These are phyloP conservation scores for Blastocystis sp. DNA, from an alignment of 352 stramenopile species.

Conservation along the genomic window DNA sequence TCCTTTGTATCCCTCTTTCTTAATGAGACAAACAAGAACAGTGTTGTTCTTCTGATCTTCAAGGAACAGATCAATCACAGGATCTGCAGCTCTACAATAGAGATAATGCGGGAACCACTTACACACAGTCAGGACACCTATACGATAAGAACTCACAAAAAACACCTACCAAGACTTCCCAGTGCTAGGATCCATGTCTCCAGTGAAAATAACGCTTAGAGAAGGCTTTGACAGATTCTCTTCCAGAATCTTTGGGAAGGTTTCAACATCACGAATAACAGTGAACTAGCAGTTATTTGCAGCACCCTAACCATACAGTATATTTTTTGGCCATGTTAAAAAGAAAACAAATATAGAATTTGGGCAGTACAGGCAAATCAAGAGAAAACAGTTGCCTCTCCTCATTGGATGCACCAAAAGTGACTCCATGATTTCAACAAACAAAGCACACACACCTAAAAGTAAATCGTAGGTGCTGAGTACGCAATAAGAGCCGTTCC, in stretches of 20 bases:
- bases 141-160: background rate
- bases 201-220: conserved; percentile 54
- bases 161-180: conserved; percentile 47
- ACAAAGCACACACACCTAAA: background rate
- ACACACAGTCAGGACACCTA: conserved; percentile 60
- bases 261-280: conserved; percentile 55
- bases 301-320: background rate
- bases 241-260: conserved; percentile 45
- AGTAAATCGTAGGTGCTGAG: background rate
- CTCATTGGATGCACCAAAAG: conserved; percentile 31
- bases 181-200: conserved; percentile 51
- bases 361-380: background rate
- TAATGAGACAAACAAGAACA: conserved; percentile 42
- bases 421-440: background rate
- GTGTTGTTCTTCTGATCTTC: conserved; percentile 60
- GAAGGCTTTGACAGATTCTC: conserved; percentile 32
- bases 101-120: background rate
- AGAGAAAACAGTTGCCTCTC: background rate
- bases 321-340: conserved; percentile 60
- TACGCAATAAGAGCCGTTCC: conserved; percentile 62
- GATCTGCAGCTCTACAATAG: conserved; percentile 17
- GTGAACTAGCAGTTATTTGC: conserved; percentile 49
- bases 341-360: background rate
- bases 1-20: conserved; percentile 56
- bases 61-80: conserved; percentile 40